phyloP scores from a whole-genome alignment of 345 rosid genomes.

The Eucalyptus tenuipes region DNA sequence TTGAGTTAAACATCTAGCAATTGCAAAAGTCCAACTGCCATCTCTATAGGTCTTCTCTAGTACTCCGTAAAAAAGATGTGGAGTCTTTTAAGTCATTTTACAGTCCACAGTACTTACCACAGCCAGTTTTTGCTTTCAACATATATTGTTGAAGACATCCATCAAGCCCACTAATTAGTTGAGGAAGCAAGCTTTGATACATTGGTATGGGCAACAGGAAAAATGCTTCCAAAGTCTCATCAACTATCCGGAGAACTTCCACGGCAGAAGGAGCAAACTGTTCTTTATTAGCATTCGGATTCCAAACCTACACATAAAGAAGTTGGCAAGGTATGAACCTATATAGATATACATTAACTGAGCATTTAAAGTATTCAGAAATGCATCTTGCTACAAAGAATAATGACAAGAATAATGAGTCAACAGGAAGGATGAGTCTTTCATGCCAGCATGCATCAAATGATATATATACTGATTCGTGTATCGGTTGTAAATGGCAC shows the following conservation, averaged over 20 bases:
- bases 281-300: constrained; percentile 60
- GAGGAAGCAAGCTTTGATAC: constrained; percentile 75
- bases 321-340: neutral
- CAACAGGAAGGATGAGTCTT: neutral
- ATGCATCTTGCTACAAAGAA: neutral
- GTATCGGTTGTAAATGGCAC: neutral
- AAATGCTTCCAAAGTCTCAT: constrained; percentile 89
- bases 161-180: constrained; percentile 66
- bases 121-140: constrained; percentile 76
- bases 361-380: neutral
- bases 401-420: neutral
- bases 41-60: neutral
- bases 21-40: neutral
- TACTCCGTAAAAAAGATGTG: neutral
- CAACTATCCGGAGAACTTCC: constrained; percentile 72
- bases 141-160: constrained; percentile 69
- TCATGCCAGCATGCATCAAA: neutral
- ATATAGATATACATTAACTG: neutral
- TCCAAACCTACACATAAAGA: constrained; percentile 53
- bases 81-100: neutral
- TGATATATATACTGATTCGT: neutral
- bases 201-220: constrained; percentile 78
- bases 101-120: constrained; percentile 38
- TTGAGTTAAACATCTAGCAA: neutral
- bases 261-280: constrained; percentile 75